These are phyloP conservation scores for Plenodomus biglobosus DNA, from an alignment of 2,329 filamentous ascomycete species.

Conservation along the genomic window DNA sequence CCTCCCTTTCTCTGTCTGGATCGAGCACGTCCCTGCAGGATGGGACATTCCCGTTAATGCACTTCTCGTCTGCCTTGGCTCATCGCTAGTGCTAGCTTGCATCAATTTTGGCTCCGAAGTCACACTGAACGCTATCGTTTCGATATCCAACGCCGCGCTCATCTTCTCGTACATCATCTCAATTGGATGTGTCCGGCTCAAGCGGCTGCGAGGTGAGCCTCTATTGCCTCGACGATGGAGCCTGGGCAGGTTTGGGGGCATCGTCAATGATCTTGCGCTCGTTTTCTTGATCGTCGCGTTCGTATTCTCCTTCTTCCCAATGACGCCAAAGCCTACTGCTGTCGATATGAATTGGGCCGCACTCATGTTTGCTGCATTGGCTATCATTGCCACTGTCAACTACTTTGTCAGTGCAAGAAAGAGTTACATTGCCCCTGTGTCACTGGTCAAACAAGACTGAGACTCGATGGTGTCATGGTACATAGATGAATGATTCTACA, in stretches of 20 bases:
- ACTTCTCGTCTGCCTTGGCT: slow-evolving; percentile 35
- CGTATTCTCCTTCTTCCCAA: slow-evolving; percentile 50
- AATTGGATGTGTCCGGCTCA: slow-evolving; percentile 34
- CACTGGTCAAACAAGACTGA: slow-evolving; percentile 15
- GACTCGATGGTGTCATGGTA: no score
- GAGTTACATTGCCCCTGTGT: slow-evolving; percentile 16
- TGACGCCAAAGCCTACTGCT: slow-evolving; percentile 12
- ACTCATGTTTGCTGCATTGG: slow-evolving; percentile 45
- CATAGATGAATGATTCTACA: no score
- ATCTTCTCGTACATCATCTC: slow-evolving; percentile 38
- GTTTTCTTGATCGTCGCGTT: slow-evolving; percentile 40
- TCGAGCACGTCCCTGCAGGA: slow-evolving; percentile 23
- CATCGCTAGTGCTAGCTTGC: slow-evolving; percentile 40
- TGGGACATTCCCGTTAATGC: slow-evolving; percentile 38
- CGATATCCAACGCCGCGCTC: slow-evolving; percentile 33
- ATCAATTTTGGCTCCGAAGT: slow-evolving; percentile 50
- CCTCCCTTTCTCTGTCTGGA: slow-evolving; percentile 25
- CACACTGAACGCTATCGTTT: slow-evolving; percentile 47
- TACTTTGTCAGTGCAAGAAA: slow-evolving; percentile 17
- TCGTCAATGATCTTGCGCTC: slow-evolving; percentile 42
- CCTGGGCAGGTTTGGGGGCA: slow-evolving; percentile 42
- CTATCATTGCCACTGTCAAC: slow-evolving; percentile 13
- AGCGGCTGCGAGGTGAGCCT: slow-evolving; percentile 24
- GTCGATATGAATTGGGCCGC: slow-evolving; percentile 52
- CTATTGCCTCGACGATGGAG: slow-evolving; percentile 39